Base-by-base conservation (phyloP, 106 monocot species). In the Xerophyta viscosa region DNA sequence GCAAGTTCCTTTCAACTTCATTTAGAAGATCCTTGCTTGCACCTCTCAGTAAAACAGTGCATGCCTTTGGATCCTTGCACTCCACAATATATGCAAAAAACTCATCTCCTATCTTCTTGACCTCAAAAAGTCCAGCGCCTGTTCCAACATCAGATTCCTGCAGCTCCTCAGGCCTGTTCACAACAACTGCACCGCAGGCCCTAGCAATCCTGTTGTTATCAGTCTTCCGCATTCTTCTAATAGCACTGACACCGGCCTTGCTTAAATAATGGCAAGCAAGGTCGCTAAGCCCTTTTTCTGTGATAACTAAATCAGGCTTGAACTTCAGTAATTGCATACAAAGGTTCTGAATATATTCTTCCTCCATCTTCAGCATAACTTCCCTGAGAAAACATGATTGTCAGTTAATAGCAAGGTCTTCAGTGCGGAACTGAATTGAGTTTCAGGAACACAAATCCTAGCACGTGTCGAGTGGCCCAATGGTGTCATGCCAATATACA, bases 61-160 rank as follows among this genome's bases (percentile, higher is more conserved):
- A 96, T 41, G 88, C 94, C 56, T 96, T 96, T 20, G 94, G 94
- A 20, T 88, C 84, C 56, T 96, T 76, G 49, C 94, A 96, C 22
- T 96, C 94, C 3, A 96, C 84, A 46, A 96, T 74, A 74, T 76
- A 96, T 15, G 94, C 33, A 66, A 96, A 96, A 55, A 88, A 96
- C 51, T 96, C 94, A 68, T 96, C 94, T 12, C 94, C 88, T 31
- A 96, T 76, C 56, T 96, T 96, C 72, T 76, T 96, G 48, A 96
- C 58, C 72, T 96, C 94, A 64, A 96, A 96, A 46, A 96, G 81
- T 6, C 94, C 84, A 27, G 88, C 81, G 46, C 88, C 80, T 37
- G 88, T 88, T 54, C 94, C 94, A 36, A 96, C 78, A 78, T 96
- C 94, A 54, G 84, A 84, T 64, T 94, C 94, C 53, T 94, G 94